Conservation (phyloP, 2,329 filamentous ascomycete genomes). For the Aureobasidium zeae region DNA sequence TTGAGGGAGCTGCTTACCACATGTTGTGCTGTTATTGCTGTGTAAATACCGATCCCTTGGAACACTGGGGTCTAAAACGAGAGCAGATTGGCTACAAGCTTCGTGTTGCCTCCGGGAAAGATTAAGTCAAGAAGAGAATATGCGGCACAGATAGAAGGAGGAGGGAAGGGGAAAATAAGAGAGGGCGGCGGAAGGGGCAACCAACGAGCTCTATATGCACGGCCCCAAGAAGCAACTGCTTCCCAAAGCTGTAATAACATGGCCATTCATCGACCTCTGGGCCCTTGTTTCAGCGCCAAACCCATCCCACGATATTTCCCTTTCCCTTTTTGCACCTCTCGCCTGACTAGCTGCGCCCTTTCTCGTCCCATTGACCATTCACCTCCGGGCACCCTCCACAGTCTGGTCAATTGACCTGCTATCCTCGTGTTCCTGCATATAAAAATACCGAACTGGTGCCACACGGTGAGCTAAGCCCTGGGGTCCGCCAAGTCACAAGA, state of each 20-base stretch:
- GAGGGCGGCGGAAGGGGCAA: slow-evolving; percentile 12
- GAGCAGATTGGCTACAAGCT: neutral
- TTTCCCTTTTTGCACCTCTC: neutral
- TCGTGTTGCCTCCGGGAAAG: neutral
- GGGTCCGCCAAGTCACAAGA: neutral
- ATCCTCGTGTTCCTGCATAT: slow-evolving; percentile 15
- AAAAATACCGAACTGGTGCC: slow-evolving; percentile 8
- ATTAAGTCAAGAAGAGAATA: slow-evolving; percentile 11
- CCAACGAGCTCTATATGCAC: slow-evolving; percentile 13
- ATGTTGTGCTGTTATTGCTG: slow-evolving; percentile 14
- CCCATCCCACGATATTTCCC: neutral
- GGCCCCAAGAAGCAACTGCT: slow-evolving; percentile 8
- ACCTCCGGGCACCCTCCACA: neutral
- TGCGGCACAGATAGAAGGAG: neutral
- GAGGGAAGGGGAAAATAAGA: slow-evolving; percentile 1
- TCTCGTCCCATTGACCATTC: neutral
- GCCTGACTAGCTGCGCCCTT: slow-evolving; percentile 4
- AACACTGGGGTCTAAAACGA: slow-evolving; percentile 6
- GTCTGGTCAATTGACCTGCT: neutral
- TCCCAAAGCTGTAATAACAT: too few relatives aligned
- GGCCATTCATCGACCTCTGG: neutral
- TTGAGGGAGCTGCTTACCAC: slow-evolving; percentile 5
- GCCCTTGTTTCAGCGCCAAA: slow-evolving; percentile 9
- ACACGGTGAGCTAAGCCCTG: slow-evolving; percentile 1
- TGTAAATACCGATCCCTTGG: slow-evolving; percentile 10